Conservation (phyloP, 805 yeast genomes). For the Candida lessepsii region DNA sequence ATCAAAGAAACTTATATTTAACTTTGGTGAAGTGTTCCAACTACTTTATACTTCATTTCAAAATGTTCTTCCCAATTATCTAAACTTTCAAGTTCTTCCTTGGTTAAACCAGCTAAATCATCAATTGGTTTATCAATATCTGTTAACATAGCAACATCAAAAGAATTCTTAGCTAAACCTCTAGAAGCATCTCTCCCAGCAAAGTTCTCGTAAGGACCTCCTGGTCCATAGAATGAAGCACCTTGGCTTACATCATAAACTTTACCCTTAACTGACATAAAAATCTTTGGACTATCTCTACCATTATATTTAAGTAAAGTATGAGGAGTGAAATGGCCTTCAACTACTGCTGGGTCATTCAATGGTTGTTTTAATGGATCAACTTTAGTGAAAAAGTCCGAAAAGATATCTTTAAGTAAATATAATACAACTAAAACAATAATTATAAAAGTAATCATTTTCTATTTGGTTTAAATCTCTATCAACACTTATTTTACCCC, state of each 20-base stretch:
- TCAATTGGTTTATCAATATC: slow-evolving; percentile 80
- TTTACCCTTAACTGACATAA: slow-evolving; percentile 79
- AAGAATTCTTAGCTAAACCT: slow-evolving; percentile 86
- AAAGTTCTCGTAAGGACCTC: slow-evolving; percentile 90
- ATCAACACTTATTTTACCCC: too few species aligned
- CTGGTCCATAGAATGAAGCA: slow-evolving; percentile 88
- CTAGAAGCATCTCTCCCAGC: slow-evolving; percentile 96
- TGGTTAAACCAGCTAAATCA: slow-evolving; percentile 55
- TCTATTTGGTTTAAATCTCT: background rate
- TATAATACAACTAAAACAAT: slow-evolving; percentile 30
- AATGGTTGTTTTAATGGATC: slow-evolving; percentile 28
- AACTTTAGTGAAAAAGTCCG: slow-evolving; percentile 16
- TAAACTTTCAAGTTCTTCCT: slow-evolving; percentile 62
- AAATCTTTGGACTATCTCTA: slow-evolving; percentile 72
- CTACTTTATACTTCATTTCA: slow-evolving; percentile 72
- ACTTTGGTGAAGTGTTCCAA: slow-evolving; percentile 48
- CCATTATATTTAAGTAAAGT: slow-evolving; percentile 79
- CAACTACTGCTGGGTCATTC: slow-evolving; percentile 30
- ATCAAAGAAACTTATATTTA: background rate
- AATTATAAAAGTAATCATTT: slow-evolving; percentile 28
- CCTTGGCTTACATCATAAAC: slow-evolving; percentile 84
- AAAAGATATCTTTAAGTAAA: slow-evolving; percentile 29
- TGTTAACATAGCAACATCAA: slow-evolving; percentile 65
- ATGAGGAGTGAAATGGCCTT: slow-evolving; percentile 66
- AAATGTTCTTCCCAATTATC: slow-evolving; percentile 87